Conservation (phyloP, 768 basidiomycete genomes). For the Trametes cubensis region DNA sequence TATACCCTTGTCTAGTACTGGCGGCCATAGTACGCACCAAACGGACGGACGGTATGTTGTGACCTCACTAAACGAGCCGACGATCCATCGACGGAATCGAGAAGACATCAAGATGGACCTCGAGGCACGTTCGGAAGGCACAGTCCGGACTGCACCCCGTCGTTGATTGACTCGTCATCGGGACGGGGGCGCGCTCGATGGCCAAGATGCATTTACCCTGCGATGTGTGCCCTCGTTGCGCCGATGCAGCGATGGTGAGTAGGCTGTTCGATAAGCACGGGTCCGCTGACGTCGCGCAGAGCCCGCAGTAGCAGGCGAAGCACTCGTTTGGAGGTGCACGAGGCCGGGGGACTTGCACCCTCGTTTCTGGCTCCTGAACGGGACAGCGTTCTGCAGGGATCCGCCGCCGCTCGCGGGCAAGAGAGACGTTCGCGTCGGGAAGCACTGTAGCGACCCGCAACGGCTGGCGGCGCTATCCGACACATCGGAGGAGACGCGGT, state of each 20-base stretch:
- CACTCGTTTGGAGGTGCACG: neutral
- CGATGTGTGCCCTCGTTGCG: neutral
- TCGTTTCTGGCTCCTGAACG: neutral
- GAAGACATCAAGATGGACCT: neutral
- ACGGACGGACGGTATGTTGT: neutral
- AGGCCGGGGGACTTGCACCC: neutral
- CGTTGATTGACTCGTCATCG: neutral
- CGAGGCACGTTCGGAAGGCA: conserved; percentile 4
- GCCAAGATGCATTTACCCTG: neutral
- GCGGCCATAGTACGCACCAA: no score
- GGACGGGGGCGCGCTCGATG: neutral
- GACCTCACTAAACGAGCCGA: neutral
- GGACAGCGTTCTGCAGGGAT: conserved; percentile 1
- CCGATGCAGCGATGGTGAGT: neutral
- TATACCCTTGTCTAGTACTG: no score
- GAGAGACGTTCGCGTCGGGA: neutral
- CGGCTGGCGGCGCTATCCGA: conserved; percentile 9
- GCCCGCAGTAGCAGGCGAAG: neutral
- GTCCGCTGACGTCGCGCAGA: neutral
- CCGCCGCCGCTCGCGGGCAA: conserved; percentile 17
- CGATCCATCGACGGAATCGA: conserved; percentile 6
- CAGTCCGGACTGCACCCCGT: neutral
- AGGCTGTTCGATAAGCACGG: neutral
- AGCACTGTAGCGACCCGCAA: conserved; percentile 2
- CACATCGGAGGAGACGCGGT: conserved; percentile 16